Conservation (phyloP, 1,139 yeast genomes). For the Kodamaea derodonti region DNA sequence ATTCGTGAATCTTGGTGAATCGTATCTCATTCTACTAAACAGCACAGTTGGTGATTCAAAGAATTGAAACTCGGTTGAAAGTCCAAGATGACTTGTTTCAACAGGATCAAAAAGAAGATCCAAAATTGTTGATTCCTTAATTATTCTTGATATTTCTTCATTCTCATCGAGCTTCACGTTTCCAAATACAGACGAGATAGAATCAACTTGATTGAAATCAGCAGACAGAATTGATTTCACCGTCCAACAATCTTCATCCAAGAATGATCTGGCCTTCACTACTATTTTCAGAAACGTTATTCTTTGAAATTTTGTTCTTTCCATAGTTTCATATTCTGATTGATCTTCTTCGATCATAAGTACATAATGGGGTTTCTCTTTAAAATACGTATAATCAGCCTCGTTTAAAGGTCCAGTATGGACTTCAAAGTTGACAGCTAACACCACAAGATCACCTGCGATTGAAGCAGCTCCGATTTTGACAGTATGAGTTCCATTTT, state of each 20-base stretch:
- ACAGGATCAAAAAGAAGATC: slow-evolving; percentile 35
- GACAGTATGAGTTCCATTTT: slow-evolving; percentile 16
- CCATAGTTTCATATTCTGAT: slow-evolving; percentile 7
- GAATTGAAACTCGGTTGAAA: slow-evolving; percentile 41
- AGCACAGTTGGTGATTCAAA: slow-evolving; percentile 26
- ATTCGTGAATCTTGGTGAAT: not conserved
- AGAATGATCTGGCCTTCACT: slow-evolving; percentile 25
- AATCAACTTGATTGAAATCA: slow-evolving; percentile 48
- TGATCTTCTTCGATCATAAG: slow-evolving; percentile 28
- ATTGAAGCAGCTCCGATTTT: slow-evolving; percentile 43
- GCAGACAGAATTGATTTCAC: slow-evolving; percentile 33
- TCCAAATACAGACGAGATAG: slow-evolving; percentile 48
- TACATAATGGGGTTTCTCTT: slow-evolving; percentile 20
- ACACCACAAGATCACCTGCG: slow-evolving; percentile 43
- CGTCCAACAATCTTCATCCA: slow-evolving; percentile 59
- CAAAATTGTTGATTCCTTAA: slow-evolving; percentile 34
- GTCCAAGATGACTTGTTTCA: slow-evolving; percentile 42
- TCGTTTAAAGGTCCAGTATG: slow-evolving; percentile 26
- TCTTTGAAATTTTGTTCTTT: slow-evolving; percentile 17
- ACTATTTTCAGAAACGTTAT: slow-evolving; percentile 22
- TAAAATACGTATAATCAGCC: slow-evolving; percentile 16
- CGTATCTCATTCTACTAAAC: slow-evolving; percentile 4
- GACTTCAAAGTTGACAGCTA: slow-evolving; percentile 30
- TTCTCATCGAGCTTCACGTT: slow-evolving; percentile 34
- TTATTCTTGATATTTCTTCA: slow-evolving; percentile 21